These are phyloP conservation scores for Podila epicladia DNA, from an alignment of 192 early-diverging fungal genomes.

Conservation along the genomic window DNA sequence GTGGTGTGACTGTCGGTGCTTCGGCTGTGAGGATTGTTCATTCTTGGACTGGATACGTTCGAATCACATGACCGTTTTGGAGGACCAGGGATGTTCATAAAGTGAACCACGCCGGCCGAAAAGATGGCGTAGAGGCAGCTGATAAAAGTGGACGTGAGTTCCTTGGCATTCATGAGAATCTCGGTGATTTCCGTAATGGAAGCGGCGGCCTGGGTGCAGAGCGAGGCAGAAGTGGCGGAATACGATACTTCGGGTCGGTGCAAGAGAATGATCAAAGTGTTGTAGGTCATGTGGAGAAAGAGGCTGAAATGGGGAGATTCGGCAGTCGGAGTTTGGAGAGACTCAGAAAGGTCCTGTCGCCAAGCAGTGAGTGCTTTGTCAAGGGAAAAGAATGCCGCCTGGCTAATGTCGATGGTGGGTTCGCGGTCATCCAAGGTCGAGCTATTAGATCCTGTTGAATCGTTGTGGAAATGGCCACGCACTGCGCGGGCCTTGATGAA, in stretches of 20 bases:
- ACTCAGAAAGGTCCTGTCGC: slow-evolving; percentile 53
- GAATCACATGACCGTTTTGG: slow-evolving; percentile 11
- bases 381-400: slow-evolving; percentile 19
- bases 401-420: slow-evolving; percentile 22
- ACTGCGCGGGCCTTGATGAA: slow-evolving; percentile 18
- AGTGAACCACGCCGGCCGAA: slow-evolving; percentile 51
- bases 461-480: too few relatives aligned
- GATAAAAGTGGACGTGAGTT: slow-evolving; percentile 32
- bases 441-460: too few relatives aligned
- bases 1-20: background rate
- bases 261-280: slow-evolving; percentile 62
- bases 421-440: too few relatives aligned
- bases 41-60: slow-evolving; percentile 18
- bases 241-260: slow-evolving; percentile 59
- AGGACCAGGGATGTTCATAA: slow-evolving; percentile 42
- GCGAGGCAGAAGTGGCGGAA: slow-evolving; percentile 33
- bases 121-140: slow-evolving; percentile 52
- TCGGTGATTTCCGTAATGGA: slow-evolving; percentile 51
- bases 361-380: slow-evolving; percentile 51
- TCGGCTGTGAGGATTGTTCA: background rate
- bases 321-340: slow-evolving; percentile 48
- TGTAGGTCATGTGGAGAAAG: slow-evolving; percentile 60
- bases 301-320: slow-evolving; percentile 30
- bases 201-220: slow-evolving; percentile 48
- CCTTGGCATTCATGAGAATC: slow-evolving; percentile 32